These are phyloP conservation scores for Fusarium torulosum DNA, from an alignment of 2,329 filamentous ascomycete genomes.

Conservation along the genomic window DNA sequence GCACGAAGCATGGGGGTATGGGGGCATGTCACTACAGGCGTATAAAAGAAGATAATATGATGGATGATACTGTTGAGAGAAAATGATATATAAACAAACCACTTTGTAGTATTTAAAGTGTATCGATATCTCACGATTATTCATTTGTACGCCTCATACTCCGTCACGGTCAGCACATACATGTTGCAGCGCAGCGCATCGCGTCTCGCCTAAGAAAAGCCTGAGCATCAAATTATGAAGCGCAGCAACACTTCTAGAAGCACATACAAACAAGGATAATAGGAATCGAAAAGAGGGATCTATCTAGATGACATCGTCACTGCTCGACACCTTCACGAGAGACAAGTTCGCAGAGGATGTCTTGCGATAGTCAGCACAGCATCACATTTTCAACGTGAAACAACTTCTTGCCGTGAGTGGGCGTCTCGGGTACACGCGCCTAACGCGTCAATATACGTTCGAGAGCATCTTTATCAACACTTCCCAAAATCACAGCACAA, in stretches of 20 bases:
- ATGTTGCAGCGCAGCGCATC: background rate
- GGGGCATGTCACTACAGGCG: constrained; percentile 4
- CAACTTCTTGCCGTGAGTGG: too few species aligned
- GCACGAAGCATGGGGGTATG: constrained; percentile 7
- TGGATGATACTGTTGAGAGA: background rate
- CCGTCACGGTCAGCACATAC: background rate
- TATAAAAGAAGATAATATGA: background rate
- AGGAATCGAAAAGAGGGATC: background rate
- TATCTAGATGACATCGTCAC: background rate
- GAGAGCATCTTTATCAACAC: too few species aligned
- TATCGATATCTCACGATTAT: background rate
- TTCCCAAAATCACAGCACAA: too few species aligned
- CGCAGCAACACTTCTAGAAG: too few species aligned
- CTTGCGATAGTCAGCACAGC: too few species aligned
- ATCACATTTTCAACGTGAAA: too few species aligned
- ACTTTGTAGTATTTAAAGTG: background rate
- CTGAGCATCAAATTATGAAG: background rate
- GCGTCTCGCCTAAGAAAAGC: background rate
- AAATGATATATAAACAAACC: background rate
- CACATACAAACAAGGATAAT: too few species aligned
- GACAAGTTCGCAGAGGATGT: too few species aligned
- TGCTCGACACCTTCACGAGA: too few species aligned
- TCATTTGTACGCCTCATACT: background rate
- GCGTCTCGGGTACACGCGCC: too few species aligned
- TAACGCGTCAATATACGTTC: too few species aligned